These are phyloP conservation scores for Penicillium roqueforti DNA, from an alignment of 495 filamentous ascomycete genomes.

Conservation along the genomic window DNA sequence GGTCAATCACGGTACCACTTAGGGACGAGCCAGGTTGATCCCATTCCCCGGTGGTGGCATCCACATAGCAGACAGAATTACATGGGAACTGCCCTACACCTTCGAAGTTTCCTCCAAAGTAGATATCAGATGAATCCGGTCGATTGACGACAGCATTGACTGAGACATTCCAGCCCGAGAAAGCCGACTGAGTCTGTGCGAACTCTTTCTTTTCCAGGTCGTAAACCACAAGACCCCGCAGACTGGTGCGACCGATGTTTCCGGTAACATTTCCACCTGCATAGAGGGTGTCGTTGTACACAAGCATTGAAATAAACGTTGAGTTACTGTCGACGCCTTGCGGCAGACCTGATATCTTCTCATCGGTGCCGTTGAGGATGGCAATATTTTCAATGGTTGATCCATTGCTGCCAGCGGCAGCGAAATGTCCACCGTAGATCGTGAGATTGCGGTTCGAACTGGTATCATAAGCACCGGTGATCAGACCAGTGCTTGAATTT, in stretches of 20 bases:
- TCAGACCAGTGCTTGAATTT: slow-evolving; percentile 57
- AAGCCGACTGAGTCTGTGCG: slow-evolving; percentile 59
- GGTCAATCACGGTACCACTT: slow-evolving; percentile 60
- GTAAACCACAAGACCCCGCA: slow-evolving; percentile 77
- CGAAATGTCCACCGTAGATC: slow-evolving; percentile 85
- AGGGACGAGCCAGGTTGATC: slow-evolving; percentile 66
- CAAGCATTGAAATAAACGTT: slow-evolving; percentile 65
- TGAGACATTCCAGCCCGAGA: slow-evolving; percentile 62
- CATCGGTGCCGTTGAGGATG: slow-evolving; percentile 61
- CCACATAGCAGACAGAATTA: slow-evolving; percentile 73
- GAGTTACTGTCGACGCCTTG: slow-evolving; percentile 65
- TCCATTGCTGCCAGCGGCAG: slow-evolving; percentile 62
- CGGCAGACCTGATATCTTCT: slow-evolving; percentile 66
- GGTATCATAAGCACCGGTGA: slow-evolving; percentile 72
- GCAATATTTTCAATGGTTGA: slow-evolving; percentile 72
- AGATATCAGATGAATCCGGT: slow-evolving; percentile 67
- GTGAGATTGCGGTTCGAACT: slow-evolving; percentile 70
- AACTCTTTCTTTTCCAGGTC: slow-evolving; percentile 62
- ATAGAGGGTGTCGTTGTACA: slow-evolving; percentile 66
- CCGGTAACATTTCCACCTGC: slow-evolving; percentile 79
- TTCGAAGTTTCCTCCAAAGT: slow-evolving; percentile 78
- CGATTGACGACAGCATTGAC: slow-evolving; percentile 71
- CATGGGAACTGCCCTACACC: slow-evolving; percentile 81
- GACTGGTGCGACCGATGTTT: slow-evolving; percentile 51
- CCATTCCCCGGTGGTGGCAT: slow-evolving; percentile 66